Base-by-base conservation (phyloP, 352 stramenopile species). In the Phytophthora gonapodyides region DNA sequence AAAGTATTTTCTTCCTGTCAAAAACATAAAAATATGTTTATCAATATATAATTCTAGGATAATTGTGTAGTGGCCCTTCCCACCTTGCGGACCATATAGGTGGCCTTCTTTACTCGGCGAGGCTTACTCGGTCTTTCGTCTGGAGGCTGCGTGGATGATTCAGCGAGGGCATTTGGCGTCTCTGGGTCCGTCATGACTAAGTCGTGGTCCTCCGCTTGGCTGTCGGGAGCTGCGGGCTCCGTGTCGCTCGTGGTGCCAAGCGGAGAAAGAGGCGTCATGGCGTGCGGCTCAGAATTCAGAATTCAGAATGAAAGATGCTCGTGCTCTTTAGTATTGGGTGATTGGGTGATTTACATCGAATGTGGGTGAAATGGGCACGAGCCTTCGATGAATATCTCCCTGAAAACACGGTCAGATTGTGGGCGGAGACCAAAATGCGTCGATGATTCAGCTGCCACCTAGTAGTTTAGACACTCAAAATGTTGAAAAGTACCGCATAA, bases 1-100 rank as follows among this genome's bases (percentile, higher is more conserved):
- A 46, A 27, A 15, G 52, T 61, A 35, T 80, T 80, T 64, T 78
- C 69, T 41, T 80, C 72, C 38, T 71, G 61, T 37, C 34, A 42
- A 40, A 38, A 54, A 36, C 13, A 17, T 16, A 37, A 40, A 42
- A 57, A 56, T 34, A 50, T 21, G 19, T 21, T 30, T 17, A 46
- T 54, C 19, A 34, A 35, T 24, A 17, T 24, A 17, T 35, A 19
- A 21, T 58, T 63, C 31, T 47, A 52, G 16, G 33, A 57, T 37
- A 41, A 15, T 27, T 37, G 24, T 27, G 24, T 27, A 38, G 53
- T 24, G 9, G 0, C 31, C 17, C 8, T 3, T 41, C 21, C 17
- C 31, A 67, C 59, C 44, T 75, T 75, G 3, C 67, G 62, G 10
- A 48, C 48, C 12, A 38, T 15, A 49, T 75, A 69, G 2, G 67